Percentiles rank a stretch among this genome's conserved stretches.
phyloP scores from a whole-genome alignment of 2,329 filamentous ascomycete species.

The Arthrobotrys megalospora region DNA sequence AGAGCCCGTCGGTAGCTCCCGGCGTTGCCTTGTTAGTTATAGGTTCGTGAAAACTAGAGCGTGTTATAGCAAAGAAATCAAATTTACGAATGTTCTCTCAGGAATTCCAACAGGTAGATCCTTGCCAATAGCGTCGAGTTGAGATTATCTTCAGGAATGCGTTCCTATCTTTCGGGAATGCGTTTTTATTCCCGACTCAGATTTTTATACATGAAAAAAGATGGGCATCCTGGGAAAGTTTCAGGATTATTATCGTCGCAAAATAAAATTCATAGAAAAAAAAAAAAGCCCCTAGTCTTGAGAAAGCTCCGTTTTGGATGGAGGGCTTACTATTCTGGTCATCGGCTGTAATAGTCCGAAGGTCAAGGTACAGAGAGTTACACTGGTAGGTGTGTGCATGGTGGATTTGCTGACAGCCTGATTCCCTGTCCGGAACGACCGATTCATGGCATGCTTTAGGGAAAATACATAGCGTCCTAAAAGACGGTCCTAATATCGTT shows the following conservation, averaged over 20 bases:
- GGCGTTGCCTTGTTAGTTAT: background rate
- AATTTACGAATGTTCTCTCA: background rate
- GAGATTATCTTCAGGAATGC: background rate
- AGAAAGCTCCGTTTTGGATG: background rate
- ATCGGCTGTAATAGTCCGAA: conserved; percentile 21
- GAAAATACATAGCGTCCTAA: conserved; percentile 10
- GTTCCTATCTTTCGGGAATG: background rate
- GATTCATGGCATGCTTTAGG: conserved; percentile 9
- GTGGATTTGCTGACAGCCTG: conserved; percentile 27
- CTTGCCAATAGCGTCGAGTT: background rate
- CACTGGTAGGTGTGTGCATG: background rate
- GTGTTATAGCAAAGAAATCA: background rate
- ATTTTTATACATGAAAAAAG: too few species aligned
- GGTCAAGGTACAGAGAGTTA: conserved; percentile 29
- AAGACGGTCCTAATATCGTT: background rate
- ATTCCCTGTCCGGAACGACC: conserved; percentile 18
- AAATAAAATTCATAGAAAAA: too few species aligned
- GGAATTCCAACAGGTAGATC: conserved; percentile 1
- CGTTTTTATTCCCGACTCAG: background rate
- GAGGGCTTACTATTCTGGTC: conserved; percentile 10
- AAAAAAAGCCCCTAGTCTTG: background rate
- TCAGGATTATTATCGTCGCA: too few species aligned
- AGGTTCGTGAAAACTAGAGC: background rate
- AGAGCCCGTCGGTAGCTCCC: background rate
- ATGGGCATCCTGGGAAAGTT: too few species aligned